Evolutionary conservation across 257 asterid genomes (phyloP), one percentile per base, ranked within the genome.

Genomic region (Solanum piurae): DNA sequence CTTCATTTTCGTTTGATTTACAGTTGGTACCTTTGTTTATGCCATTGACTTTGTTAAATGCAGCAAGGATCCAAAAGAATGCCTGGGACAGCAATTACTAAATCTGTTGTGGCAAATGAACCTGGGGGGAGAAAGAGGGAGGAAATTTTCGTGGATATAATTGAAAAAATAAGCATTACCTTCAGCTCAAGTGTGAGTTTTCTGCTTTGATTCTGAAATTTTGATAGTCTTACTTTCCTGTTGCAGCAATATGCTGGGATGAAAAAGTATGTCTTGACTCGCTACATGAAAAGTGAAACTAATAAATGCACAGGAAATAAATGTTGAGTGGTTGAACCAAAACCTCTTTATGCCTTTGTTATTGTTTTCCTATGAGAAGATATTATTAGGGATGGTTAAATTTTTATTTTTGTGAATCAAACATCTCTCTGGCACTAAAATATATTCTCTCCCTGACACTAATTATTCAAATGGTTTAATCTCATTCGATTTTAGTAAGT

Each of bases 71-170:
- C 89, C 92, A 96, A 96, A 93, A 90, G 99, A 88, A 97, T 97
- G 99, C 99, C 99, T 37, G 99, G 98, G 87, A 97, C 99, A 20
- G 99, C 99, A 88, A 94, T 97, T 90, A 97, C 99, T 86, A 95
- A 97, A 87, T 96, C 99, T 90, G 98, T 96, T 86, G 98, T 97
- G 87, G 98, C 99, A 88, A 91, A 96, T 92, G 99, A 97, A 88
- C 98, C 99, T 13, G 99, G 97, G 79, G 99, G 99, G 83, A 91
- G 96, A 91, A 96, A 91, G 93, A 97, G 98, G 94, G 99, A 96
- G 94, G 99, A 97, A 91, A 96, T 97, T 68, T 97, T 96, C 87
- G 99, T 96, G 90, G 99, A 97, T 92, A 93, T 97, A 86, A 97
- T 97, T 90, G 99, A 97, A 94, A 97, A 97, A 92, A 96, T 97